Evolutionary conservation across 2,329 filamentous ascomycete species (phyloP), one percentile per base, ranked within the genome.

Genomic region (Diaporthe aspalathi): DNA sequence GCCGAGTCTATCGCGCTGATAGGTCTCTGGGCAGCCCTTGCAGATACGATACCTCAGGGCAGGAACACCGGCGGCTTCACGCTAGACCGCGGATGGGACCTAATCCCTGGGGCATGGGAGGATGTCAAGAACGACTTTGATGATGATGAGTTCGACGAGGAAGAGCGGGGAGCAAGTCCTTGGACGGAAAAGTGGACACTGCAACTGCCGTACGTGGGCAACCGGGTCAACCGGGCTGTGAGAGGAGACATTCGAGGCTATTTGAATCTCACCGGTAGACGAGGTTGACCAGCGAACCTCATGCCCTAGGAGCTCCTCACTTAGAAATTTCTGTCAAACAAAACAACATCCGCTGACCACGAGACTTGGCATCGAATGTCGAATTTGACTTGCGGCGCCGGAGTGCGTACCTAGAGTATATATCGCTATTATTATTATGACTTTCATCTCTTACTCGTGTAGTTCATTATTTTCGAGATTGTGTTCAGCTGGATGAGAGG

Each of bases 1-100:
- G 70, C 70, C n/a, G 70, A 71, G 12, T 71, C 65, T n/a, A 52
- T 71, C 9, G 70, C 70, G 24, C 24, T 62, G 14, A 38, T 68
- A 27, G 70, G 53, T 1, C 27, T 68, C 9, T 71, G 70, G 70
- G 70, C 70, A 14, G 47, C 27, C 20, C 45, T 71, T 22, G 70
- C 65, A 9, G 65, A 71, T 29, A 62, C 45, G 8, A 38, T 20
- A 17, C 70, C 63, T 3, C 63, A 29, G 16, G 54, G 53, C 5
- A 52, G 53, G 43, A 22, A 2, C 9, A 7, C 3, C 1, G 70
- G 63, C 35, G 70, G 70, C 6, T 71, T 68, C 53, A 68, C 63
- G n/a, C 54, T 71, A 8, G 70, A 71, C 22, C 20, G 65, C 14
- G n/a, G 1, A 4, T 71, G 70, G 70, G 53, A 68, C 27, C 8